Base-by-base conservation (phyloP, 2,329 filamentous ascomycete genomes). In the Polytolypa hystricis region DNA sequence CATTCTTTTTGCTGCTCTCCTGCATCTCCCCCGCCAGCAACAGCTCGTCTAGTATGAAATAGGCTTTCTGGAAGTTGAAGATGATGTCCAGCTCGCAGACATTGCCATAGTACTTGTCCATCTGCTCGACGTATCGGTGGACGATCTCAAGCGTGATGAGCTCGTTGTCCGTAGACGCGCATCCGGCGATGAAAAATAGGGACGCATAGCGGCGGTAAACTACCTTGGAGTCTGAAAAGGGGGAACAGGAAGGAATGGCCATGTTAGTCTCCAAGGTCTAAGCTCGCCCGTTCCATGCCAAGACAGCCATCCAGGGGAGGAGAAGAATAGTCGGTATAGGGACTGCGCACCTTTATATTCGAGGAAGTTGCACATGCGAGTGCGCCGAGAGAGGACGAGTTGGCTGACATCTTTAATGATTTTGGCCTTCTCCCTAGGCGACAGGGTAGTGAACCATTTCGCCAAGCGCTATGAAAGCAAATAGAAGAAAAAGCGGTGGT, bases 91-190 rank as follows among this genome's bases (percentile, higher is more conserved):
- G 76, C 68, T 98, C 91, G 78, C 91, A 98, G 42, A 98, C 91
- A 62, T 98, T 98, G 62, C 91, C 91, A 63, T 96, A 98, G 70
- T 98, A 98, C 64, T 98, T 98, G 73, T 98, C 91, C 91, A 98
- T 98, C 67, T 98, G 91, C 65, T 98, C 91, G 57, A 98, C 91
- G 61, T 98, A 98, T 65, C 91, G 85, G 64, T 98, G 91, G 54
- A 98, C 93, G 57, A 98, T 86, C 64, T 98, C 91, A 57, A 98
- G 84, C 16, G 85, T 94, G 60, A 96, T 95, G 56, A 98, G 70
- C 60, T 98, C 91, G 65, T 98, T 98, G 65, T 98, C 91, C 45
- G 85, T 86, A n/a, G 87, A 87, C 37, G 86, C 81, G 67, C 86
- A 94, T 53, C 91, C 91, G 54, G 89, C 87, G 61, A 98, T 98